These are phyloP conservation scores for Cercospora sp. DNA, from an alignment of 2,329 filamentous ascomycete genomes.

Conservation along the genomic window DNA sequence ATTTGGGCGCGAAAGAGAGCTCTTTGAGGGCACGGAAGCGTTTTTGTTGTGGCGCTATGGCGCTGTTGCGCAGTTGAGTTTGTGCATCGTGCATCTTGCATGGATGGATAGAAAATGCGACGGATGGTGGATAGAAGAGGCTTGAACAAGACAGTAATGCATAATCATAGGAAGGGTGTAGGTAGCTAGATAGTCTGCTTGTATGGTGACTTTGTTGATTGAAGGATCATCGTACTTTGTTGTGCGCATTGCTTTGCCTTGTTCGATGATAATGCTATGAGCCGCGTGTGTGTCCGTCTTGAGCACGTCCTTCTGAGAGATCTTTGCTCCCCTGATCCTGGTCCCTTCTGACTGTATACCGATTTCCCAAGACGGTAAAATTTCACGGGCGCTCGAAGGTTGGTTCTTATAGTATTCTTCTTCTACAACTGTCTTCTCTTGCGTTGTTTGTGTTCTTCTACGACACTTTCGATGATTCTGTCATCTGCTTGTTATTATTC, in stretches of 20 bases:
- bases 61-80: not conserved
- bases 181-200: not conserved
- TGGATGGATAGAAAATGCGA: not conserved
- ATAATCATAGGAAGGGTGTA: not conserved
- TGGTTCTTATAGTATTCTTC: no score
- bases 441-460: not conserved
- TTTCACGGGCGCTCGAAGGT: not conserved
- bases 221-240: no score
- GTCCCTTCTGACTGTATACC: not conserved
- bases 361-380: not conserved
- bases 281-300: not conserved
- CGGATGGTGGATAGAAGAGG: not conserved
- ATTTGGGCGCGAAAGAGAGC: not conserved
- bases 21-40: not conserved
- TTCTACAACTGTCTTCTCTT: not conserved
- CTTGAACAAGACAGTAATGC: not conserved
- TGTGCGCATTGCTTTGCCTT: not conserved
- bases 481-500: not conserved
- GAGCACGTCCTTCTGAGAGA: not conserved
- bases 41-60: not conserved
- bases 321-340: not conserved
- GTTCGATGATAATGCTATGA: not conserved
- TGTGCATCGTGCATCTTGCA: not conserved
- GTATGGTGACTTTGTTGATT: not conserved
- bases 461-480: not conserved